phyloP scores from a whole-genome alignment of 768 basidiomycete genomes.

The Leccinum sublutescens region DNA sequence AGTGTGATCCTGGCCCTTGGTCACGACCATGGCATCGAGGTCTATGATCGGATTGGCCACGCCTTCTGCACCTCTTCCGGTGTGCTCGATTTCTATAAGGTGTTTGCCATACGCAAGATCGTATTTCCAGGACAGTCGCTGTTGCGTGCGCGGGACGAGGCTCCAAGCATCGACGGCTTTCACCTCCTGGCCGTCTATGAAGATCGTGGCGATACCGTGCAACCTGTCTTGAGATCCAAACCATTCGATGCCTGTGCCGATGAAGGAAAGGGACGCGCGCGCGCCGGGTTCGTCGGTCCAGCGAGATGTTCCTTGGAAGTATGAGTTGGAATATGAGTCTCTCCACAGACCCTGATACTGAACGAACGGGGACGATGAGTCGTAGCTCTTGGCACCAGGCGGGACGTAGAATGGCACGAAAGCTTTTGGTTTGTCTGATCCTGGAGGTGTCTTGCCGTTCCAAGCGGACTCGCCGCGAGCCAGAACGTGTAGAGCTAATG shows the following conservation, averaged over 20 bases:
- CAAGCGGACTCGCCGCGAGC: conserved; percentile 50
- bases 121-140: conserved; percentile 63
- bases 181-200: conserved; percentile 52
- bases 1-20: conserved; percentile 34
- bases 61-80: conserved; percentile 41
- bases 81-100: conserved; percentile 61
- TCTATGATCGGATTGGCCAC: conserved; percentile 41
- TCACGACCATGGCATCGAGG: conserved; percentile 69
- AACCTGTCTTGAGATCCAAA: conserved; percentile 58
- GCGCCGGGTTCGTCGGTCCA: conserved; percentile 51
- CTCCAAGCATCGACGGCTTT: conserved; percentile 47
- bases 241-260: conserved; percentile 78
- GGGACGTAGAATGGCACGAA: conserved; percentile 77
- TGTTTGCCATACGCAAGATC: conserved; percentile 52
- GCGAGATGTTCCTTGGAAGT: conserved; percentile 49
- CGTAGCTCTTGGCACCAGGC: conserved; percentile 66
- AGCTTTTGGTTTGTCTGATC: conserved; percentile 40
- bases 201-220: conserved; percentile 57
- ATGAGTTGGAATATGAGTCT: conserved; percentile 49
- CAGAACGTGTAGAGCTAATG: conserved; percentile 4
- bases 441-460: conserved; percentile 60
- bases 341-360: conserved; percentile 61
- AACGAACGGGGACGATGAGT: conserved; percentile 67
- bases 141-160: conserved; percentile 43
- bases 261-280: conserved; percentile 55